Evolutionary conservation across 805 yeast genomes (phyloP), one percentile per base, ranked within the genome.

Genomic region (Sugiyamaella lignohabitans): DNA sequence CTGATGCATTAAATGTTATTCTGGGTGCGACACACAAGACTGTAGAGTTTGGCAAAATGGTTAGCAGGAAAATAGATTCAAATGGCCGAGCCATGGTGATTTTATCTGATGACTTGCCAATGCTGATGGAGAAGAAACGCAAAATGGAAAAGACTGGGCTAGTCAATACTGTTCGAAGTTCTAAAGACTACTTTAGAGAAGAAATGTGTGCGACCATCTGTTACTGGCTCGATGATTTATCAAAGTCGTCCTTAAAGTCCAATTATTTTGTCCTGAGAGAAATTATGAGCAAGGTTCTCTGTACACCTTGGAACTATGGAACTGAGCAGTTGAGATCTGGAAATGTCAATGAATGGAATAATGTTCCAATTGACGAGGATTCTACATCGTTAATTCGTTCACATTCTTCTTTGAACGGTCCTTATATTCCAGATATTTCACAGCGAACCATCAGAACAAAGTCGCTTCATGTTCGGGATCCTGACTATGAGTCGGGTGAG

Each of bases 201-300:
- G 89, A 84, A 48, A 80, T 84, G 85, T 80, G 84, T 54, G 80
- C 76, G 37, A 87, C 82, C 51, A 78, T 87, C 17, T 60, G 84
- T 4, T 56, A 61, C n/a, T 84, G 93, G 88, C 59, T 87, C 3
- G 61, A 66, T 22, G 82, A 79, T 35, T 62, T 87, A 22, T 68
- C 82, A 0, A 72, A 71, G 40, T 73, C 83, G 8, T 72, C 76
- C 32, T 55, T 82, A 3, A 72, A 73, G 49, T 76, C 76, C 6
- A 73, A 74, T 42, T 74, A 75, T 53, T 62, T 64, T 27, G 50
- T 68, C 1, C 61, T 75, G 4, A 71, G 82, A 42, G 73, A 78
- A 41, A 56, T 74, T 0, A 66, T 84, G 6, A 76, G 86, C 42
- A 65, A 64, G 44, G 79, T 82, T 0, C 74, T 87, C 46, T 71